Base-by-base conservation (phyloP, 805 yeast species). In the Pichia manshurica region DNA sequence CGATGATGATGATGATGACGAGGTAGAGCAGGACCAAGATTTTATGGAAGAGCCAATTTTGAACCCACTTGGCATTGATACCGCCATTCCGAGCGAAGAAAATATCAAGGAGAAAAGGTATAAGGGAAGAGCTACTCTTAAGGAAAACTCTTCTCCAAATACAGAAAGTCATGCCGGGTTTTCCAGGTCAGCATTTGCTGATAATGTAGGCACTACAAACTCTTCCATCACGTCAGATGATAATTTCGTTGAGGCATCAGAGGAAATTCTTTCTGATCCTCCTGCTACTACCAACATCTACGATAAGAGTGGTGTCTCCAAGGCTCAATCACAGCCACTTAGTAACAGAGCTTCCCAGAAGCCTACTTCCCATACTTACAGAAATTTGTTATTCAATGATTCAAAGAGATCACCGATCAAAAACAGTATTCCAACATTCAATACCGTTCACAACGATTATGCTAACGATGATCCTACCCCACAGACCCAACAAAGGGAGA, bases 1-100 rank as follows among this genome's bases (percentile, higher is more conserved):
- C 34, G 51, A 54, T 41, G 55, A 51, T 23, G 23, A 21, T 5
- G 32, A 33, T 17, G 22, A 50, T 39, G 55, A 49, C 25, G n/a
- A 29, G 4, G 21, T 31, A 17, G 39, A 50, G 35, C 47, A 47
- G 31, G 56, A 49, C 22, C 34, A 33, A 17, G 50, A 48, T 28
- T n/a, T 17, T 12, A 48, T 45, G 47, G 51, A 48, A n/a, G 51
- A 45, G n/a, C 44, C 51, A 1, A 41, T 39, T 40, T 7, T 22
- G 6, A 40, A 49, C 34, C 35, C 46, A 6, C n/a, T 33, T 16
- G 28, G 37, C 4, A 15, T 39, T 19, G 42, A 35, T 15, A 29
- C 17, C 3, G 21, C 25, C 10, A 31, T 32, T 16, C 15, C 23
- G 5, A 13, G 12, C 21, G 38, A 4, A 17, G 25, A 31, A 2